Conservation (phyloP, 1,284 basidiomycete genomes). For the Macrocybe sp. region DNA sequence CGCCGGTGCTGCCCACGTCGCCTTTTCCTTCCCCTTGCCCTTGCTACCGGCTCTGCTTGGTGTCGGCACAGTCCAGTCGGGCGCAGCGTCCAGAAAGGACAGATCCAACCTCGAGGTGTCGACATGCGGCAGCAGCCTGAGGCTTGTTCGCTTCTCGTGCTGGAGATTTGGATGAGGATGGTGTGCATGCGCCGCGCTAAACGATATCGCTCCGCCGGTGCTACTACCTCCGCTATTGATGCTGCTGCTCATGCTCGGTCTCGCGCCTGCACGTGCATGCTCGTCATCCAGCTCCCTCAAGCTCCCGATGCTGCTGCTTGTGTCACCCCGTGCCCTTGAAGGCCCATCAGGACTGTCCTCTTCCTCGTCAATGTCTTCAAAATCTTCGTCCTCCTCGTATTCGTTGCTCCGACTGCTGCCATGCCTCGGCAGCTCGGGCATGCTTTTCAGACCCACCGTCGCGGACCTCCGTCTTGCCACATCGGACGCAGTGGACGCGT, state of each 20-base stretch:
- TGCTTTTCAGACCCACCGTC: conserved; percentile 22
- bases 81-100: too few species aligned
- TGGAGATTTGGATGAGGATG: too few species aligned
- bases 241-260: conserved; percentile 12
- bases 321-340: conserved; percentile 8
- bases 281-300: conserved; percentile 7
- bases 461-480: conserved; percentile 11
- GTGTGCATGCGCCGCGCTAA: conserved; percentile 6
- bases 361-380: conserved; percentile 23
- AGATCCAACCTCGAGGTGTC: too few species aligned
- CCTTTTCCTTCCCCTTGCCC: conserved; percentile 15
- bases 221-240: conserved; percentile 7
- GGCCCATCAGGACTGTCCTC: conserved; percentile 13
- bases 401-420: conserved; percentile 20
- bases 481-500: conserved; percentile 4
- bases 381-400: conserved; percentile 22
- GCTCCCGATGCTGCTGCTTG: neutral
- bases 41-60: conserved; percentile 12
- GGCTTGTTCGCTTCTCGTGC: too few species aligned
- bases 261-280: neutral
- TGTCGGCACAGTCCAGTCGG: neutral
- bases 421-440: conserved; percentile 30
- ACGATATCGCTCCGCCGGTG: conserved; percentile 1
- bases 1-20: neutral
- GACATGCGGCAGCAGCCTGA: too few species aligned